Evolutionary conservation across 805 yeast genomes (phyloP).

Genomic region (Sugiyamaella boreocaroliniensis): DNA sequence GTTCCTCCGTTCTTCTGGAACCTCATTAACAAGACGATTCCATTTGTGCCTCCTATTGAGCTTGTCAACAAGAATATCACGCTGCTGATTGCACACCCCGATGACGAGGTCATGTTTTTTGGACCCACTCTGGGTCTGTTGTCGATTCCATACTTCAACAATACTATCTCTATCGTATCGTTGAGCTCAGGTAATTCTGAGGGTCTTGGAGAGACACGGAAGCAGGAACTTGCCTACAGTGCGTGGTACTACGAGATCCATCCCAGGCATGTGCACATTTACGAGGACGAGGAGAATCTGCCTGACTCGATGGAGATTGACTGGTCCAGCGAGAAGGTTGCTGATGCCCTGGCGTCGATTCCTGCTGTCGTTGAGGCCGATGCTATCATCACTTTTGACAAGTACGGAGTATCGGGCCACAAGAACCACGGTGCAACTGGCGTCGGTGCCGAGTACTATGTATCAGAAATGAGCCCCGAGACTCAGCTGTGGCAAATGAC

Average conservation of each 20-base stretch:
- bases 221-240: slow-evolving; percentile 51
- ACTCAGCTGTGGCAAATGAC: slow-evolving; percentile 27
- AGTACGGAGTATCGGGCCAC: slow-evolving; percentile 74
- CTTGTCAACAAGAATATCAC: slow-evolving; percentile 23
- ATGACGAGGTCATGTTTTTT: slow-evolving; percentile 97
- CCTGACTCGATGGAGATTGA: slow-evolving; percentile 59
- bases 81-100: slow-evolving; percentile 87
- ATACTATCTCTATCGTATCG: slow-evolving; percentile 55
- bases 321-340: slow-evolving; percentile 54
- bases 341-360: slow-evolving; percentile 31
- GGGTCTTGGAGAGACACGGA: slow-evolving; percentile 61
- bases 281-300: slow-evolving; percentile 43
- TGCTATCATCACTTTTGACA: slow-evolving; percentile 72
- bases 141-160: slow-evolving; percentile 42
- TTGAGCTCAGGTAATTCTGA: slow-evolving; percentile 73
- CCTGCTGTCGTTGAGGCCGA: slow-evolving; percentile 26
- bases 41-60: slow-evolving; percentile 9
- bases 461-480: slow-evolving; percentile 1
- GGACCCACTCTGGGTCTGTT: slow-evolving; percentile 64
- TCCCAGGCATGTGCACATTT: slow-evolving; percentile 37
- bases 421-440: slow-evolving; percentile 58
- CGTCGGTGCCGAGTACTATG: slow-evolving; percentile 18
- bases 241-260: slow-evolving; percentile 38
- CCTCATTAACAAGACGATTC: slow-evolving; percentile 5
- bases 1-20: slow-evolving; percentile 16